Evolutionary conservation across 495 filamentous ascomycete genomes (phyloP).

Genomic region (Trichoderma parareesei): DNA sequence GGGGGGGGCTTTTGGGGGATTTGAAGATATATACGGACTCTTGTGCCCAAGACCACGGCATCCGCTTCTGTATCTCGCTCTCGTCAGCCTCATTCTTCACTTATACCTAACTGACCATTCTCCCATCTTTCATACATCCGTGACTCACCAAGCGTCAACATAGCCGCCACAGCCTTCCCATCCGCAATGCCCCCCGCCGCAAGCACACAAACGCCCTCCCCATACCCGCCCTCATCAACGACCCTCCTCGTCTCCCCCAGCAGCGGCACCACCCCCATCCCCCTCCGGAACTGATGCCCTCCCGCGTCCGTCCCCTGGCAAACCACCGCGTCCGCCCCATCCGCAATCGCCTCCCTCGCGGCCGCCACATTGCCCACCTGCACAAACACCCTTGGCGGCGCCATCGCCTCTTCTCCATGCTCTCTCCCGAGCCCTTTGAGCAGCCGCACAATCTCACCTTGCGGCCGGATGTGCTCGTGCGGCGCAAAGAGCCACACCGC

Average conservation of each 20-base stretch:
- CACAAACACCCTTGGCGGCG: conserved; percentile 45
- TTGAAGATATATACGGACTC: conserved; percentile 29
- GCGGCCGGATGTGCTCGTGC: conserved; percentile 36
- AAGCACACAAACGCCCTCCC: conserved; percentile 44
- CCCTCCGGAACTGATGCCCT: conserved; percentile 56
- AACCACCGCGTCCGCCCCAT: conserved; percentile 56
- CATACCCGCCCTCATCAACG: conserved; percentile 23
- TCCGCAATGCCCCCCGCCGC: conserved; percentile 70
- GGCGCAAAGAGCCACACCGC: conserved; percentile 76
- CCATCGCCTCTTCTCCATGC: not conserved
- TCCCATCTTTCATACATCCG: not conserved
- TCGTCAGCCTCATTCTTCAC: conserved; percentile 9
- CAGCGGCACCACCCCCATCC: conserved; percentile 46
- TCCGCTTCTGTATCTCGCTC: conserved; percentile 27
- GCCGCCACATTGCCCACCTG: conserved; percentile 58
- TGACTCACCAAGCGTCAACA: conserved; percentile 48
- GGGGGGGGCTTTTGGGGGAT: no score
- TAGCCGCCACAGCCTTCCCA: conserved; percentile 55
- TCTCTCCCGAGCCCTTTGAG: conserved; percentile 18
- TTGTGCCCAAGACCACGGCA: conserved; percentile 62
- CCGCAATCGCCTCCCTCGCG: conserved; percentile 35
- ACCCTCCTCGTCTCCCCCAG: conserved; percentile 45
- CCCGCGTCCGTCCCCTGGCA: conserved; percentile 70
- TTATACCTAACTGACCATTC: not conserved
- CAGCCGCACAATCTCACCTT: conserved; percentile 26